Evolutionary conservation across 768 basidiomycete species (phyloP).

Genomic region (Leccinum fibrillosum): DNA sequence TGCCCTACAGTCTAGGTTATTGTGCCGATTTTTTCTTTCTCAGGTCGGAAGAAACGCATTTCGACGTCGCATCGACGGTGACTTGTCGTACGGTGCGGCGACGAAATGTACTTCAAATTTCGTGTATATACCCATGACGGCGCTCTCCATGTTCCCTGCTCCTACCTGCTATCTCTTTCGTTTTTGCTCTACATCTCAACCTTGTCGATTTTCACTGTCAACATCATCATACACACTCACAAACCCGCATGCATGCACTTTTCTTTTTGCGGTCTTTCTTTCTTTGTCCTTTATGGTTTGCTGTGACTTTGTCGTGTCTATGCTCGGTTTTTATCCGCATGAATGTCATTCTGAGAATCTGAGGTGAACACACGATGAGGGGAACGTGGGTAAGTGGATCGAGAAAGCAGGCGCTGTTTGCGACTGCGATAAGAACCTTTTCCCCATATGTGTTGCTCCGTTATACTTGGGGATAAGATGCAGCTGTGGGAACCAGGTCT

Average conservation of each 20-base stretch:
- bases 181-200: constrained; percentile 10
- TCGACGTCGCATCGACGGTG: constrained; percentile 12
- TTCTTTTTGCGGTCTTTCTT: neutral
- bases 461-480: neutral
- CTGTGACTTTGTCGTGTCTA: neutral
- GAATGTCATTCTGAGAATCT: neutral
- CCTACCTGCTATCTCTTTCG: constrained; percentile 3
- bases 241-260: constrained; percentile 15
- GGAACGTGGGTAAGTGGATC: neutral
- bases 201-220: neutral
- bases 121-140: constrained; percentile 19
- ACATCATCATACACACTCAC: neutral
- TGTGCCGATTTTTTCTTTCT: constrained; percentile 1
- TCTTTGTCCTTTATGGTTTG: neutral
- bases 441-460: neutral
- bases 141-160: neutral
- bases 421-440: neutral
- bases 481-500: neutral
- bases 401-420: neutral
- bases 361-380: neutral
- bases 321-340: constrained; percentile 1
- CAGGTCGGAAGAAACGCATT: constrained; percentile 15
- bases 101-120: constrained; percentile 2
- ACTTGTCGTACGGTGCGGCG: constrained; percentile 4
- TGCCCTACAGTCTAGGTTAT: constrained; percentile 9